Evolutionary conservation across 352 stramenopile species (phyloP), one percentile per base, ranked within the genome.

Genomic region (Phytophthora podocarpi): DNA sequence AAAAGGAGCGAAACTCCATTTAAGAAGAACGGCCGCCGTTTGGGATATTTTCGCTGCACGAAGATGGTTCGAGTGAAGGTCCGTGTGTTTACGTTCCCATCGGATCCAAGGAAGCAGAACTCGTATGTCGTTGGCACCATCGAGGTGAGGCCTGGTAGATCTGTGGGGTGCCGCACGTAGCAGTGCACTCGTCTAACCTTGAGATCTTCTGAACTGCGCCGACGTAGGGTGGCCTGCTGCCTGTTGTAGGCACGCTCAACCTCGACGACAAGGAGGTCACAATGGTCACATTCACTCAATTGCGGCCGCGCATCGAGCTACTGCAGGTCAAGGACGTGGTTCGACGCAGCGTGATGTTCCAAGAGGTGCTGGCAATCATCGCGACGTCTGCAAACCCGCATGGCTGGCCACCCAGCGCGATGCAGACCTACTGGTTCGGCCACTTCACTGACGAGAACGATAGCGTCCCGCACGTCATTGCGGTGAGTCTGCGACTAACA

Each of bases 381-480:
- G 69, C 70, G 7, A 68, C 64, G 31, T 85, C 76, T 32, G 49
- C 75, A 3, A 92, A 92, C 28, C 81, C 82, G 12, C 81, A 92
- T 53, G 18, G 64, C 23, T 92, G 82, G 82, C 82, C 80, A 3
- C 34, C 67, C 5, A 90, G 78, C 39, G 67, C 79, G 32, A 61
- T 87, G 54, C 82, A 91, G 48, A 92, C 82, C 5, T 94, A 94
- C 52, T 89, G 82, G 79, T 89, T 92, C 39, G 79, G 82, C 5
- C 82, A 81, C 48, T 91, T 86, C 41, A 52, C 56, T 1, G 70
- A 86, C 43, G 42, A 75, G 16, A 67, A 74, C 39, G 66, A 87
- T 26, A 37, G 13, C 10, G 24, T 82, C 1, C 85, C 82, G 1
- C 65, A 50, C 9, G 63, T 85, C 20, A 76, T 91, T 41, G 57